Base-by-base conservation (phyloP, 192 early-diverging fungal species). In the Coemansia sp. region DNA sequence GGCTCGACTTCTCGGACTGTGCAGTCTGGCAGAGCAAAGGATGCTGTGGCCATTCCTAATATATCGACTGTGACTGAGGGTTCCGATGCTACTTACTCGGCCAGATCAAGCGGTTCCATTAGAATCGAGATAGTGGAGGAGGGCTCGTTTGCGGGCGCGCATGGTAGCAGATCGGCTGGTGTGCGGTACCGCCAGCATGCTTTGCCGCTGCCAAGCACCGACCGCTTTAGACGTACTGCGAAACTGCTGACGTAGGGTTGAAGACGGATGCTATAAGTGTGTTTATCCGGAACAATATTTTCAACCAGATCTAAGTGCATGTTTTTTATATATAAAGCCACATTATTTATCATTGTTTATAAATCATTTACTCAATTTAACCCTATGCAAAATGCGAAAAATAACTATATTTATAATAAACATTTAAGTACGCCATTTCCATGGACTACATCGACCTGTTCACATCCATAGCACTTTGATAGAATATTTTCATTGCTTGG, bases 201-300 rank as follows among this genome's bases (percentile, higher is more conserved):
- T 12, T 18, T 66, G 18, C 53, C 53, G 10, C 21, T 68, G 1
- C 69, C 71, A n/a, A 68, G 54, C 44, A 68, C 74, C n/a, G 56
- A 54, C 26, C 71, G 79, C 47, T 82, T 82, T 65, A 54, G 68
- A 58, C 79, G 79, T 40, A 74, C 75, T 3, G 67, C 74, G 48
- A 82, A 74, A 59, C 53, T 77, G 26, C 67, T 82, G 52, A 54
- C 12, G 13, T 54, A 50, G 48, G 9, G n/a, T 50, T n/a, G 9
- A 6, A n/a, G n/a, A 12, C 16, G 1, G 32, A 32, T 32, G 32
- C 32, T 4, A 1, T 4, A 2, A 32, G 4, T 32, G 32, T 4
- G 32, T 32, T 32, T 32, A 32, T 32, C 32, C 4, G 32, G 32
- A 32, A 32, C 32, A 32, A 32, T 32, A 32, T 32, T 32, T 32